These are phyloP conservation scores for Rosa hybrid DNA, from an alignment of 331 rosid genomes.

Conservation along the genomic window DNA sequence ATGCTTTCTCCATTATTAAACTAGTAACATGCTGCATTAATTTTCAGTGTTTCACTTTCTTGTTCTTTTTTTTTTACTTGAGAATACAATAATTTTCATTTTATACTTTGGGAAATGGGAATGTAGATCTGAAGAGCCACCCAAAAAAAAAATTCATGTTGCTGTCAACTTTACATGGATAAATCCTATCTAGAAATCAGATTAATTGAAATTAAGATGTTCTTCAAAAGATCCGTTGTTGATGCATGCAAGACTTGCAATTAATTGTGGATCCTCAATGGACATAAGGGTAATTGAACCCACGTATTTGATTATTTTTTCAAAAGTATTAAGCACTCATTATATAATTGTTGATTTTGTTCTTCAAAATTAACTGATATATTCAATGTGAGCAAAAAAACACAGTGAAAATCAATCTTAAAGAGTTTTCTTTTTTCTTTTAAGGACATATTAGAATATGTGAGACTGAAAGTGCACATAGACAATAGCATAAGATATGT, in stretches of 20 bases:
- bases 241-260: neutral
- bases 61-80: neutral
- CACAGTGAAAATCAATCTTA: neutral
- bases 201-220: no score
- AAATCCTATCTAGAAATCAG: neutral
- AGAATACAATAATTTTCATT: neutral
- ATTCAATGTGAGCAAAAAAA: neutral
- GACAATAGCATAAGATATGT: neutral
- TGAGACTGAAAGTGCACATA: neutral
- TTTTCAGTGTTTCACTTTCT: neutral
- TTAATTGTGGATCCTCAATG: neutral
- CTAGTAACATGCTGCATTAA: slow-evolving; percentile 2
- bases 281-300: neutral
- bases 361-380: neutral
- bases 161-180: neutral
- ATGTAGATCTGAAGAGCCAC: neutral
- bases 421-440: neutral
- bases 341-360: neutral
- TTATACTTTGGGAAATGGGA: no score
- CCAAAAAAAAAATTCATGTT: neutral
- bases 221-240: neutral
- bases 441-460: no score
- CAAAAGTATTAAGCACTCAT: neutral
- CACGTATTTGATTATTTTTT: neutral
- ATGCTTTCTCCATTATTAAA: neutral